These are phyloP conservation scores for Phytophthora ohioensis DNA, from an alignment of 352 stramenopile species.

Conservation along the genomic window DNA sequence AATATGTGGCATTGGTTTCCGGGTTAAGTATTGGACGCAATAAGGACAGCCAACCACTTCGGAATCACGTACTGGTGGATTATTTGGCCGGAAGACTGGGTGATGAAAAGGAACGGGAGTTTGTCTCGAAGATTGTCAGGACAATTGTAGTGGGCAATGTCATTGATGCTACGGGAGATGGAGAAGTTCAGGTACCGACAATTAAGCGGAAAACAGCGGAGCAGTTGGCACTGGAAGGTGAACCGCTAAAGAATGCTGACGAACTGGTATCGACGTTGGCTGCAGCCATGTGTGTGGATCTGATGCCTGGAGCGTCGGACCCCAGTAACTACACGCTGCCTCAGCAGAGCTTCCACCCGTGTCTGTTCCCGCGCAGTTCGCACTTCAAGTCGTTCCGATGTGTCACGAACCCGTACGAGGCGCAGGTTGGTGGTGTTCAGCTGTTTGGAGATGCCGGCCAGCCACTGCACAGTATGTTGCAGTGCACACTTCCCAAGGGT, in stretches of 20 bases:
- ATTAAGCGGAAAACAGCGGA: constrained; percentile 59
- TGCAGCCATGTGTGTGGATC: constrained; percentile 89
- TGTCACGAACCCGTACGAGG: constrained; percentile 95
- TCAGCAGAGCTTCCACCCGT: constrained; percentile 95
- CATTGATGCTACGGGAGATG: constrained; percentile 25
- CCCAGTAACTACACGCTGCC: constrained; percentile 92
- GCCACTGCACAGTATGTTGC: constrained; percentile 88
- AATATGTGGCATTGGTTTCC: constrained; percentile 78
- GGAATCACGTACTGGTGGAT: constrained; percentile 76
- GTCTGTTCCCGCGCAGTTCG: constrained; percentile 89
- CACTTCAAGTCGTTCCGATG: constrained; percentile 85
- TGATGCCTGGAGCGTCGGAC: constrained; percentile 91
- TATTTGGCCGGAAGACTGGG: constrained; percentile 79
- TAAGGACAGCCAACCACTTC: constrained; percentile 45
- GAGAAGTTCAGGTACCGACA: constrained; percentile 35
- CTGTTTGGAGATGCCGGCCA: constrained; percentile 91
- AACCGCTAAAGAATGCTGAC: constrained; percentile 76
- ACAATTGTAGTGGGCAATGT: constrained; percentile 82
- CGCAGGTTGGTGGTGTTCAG: constrained; percentile 59
- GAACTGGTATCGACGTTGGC: constrained; percentile 77
- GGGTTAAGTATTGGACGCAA: constrained; percentile 58
- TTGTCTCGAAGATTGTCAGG: constrained; percentile 77
- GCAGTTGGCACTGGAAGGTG: constrained; percentile 51
- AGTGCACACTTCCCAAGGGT: constrained; percentile 54
- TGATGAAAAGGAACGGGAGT: constrained; percentile 56